These are phyloP conservation scores for Epichloe sylvatica DNA, from an alignment of 2,329 filamentous ascomycete genomes.

Conservation along the genomic window DNA sequence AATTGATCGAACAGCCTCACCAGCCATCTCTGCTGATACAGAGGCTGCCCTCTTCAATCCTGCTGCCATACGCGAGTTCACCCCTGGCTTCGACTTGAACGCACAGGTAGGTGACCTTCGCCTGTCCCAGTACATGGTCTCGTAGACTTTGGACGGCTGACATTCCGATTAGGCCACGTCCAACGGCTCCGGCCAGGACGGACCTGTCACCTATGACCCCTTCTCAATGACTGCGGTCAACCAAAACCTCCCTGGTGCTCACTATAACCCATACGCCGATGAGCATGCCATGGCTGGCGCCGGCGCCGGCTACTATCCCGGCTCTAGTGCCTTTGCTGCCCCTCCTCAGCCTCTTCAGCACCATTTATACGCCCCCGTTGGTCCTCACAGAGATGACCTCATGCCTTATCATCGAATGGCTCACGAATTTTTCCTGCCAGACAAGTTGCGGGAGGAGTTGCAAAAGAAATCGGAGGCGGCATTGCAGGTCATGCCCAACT, in stretches of 20 bases:
- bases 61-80: slow-evolving; percentile 44
- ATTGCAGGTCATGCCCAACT: slow-evolving; percentile 66
- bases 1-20: slow-evolving; percentile 12
- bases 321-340: slow-evolving; percentile 36
- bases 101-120: slow-evolving; percentile 24
- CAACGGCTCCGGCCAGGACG: slow-evolving; percentile 36
- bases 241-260: slow-evolving; percentile 36
- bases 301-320: slow-evolving; percentile 52
- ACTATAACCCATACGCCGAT: slow-evolving; percentile 65
- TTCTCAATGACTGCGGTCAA: slow-evolving; percentile 46
- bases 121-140: no score
- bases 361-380: slow-evolving; percentile 81
- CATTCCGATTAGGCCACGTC: slow-evolving; percentile 19
- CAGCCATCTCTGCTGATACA: slow-evolving; percentile 27
- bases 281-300: slow-evolving; percentile 47
- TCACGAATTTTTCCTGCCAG: slow-evolving; percentile 84
- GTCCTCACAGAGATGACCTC: slow-evolving; percentile 68
- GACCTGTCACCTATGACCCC: slow-evolving; percentile 39
- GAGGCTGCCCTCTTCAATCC: slow-evolving; percentile 40
- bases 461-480: slow-evolving; percentile 80
- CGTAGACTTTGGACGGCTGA: neutral
- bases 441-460: slow-evolving; percentile 73
- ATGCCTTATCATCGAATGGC: slow-evolving; percentile 73
- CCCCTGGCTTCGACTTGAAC: slow-evolving; percentile 41
- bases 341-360: slow-evolving; percentile 63